Base-by-base conservation (phyloP, 768 basidiomycete species). In the Psilocybe subaeruginosa region DNA sequence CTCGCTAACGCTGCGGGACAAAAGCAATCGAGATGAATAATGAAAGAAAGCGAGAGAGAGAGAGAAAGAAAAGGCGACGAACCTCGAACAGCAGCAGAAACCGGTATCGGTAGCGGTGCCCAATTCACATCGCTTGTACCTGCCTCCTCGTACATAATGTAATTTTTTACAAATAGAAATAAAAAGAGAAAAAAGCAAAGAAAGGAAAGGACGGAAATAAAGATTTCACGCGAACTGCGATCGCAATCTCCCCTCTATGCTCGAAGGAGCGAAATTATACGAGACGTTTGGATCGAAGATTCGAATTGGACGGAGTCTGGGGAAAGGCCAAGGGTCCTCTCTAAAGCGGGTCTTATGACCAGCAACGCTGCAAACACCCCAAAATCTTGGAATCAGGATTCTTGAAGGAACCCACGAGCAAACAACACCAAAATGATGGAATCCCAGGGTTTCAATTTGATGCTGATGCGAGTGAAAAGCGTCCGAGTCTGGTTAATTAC, bases 51-150 rank as follows among this genome's bases (percentile, higher is more conserved):
- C 31, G 43, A 3, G 3, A 16, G 2, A 55, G 27, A 30, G 6
- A 16, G 12, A n/a, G n/a, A 46, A 23, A 8, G 11, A 11, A 35
- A 35, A 8, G 54, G 54, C 16, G 27, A 56, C 56, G 45, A 17
- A 56, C 56, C 56, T 56, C 48, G 43, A 17, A 31, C 48, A 48
- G 56, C 56, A 48, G 56, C 48, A 31, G 56, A 43, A 43, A 43
- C 41, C n/a, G 41, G 41, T 14, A 43, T 43, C 8, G 41, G 37
- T 39, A 14, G 37, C 37, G 37, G 37, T 39, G 14, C n/a, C 6
- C 41, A 43, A 43, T 43, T 43, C 41, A 43, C 41, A 43, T 43
- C 41, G 41, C 41, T 14, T 39, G 37, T 39, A 39, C 37, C 37
- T 39, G 37, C 37, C 37, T 39, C 37, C 37, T 39, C 37, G 37